Percentiles rank a stretch among this genome's conserved stretches.
These are phyloP conservation scores for Didymella sp. DNA, from an alignment of 2,329 filamentous ascomycete genomes.

Conservation along the genomic window DNA sequence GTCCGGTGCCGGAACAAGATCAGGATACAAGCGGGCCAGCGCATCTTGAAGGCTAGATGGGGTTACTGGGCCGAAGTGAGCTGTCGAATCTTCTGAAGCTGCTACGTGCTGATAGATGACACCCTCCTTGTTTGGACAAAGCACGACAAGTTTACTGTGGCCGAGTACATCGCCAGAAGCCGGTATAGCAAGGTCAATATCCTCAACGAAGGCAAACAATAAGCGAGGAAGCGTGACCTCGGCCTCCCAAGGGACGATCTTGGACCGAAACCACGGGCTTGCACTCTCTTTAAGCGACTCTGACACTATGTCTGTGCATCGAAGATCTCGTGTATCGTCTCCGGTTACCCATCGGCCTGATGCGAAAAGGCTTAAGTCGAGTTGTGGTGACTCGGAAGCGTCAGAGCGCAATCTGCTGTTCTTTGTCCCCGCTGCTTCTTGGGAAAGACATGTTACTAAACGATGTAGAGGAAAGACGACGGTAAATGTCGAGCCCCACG, in stretches of 20 bases:
- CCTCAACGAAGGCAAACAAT: background rate
- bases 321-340: background rate
- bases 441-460: no score
- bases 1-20: background rate
- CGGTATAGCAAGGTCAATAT: background rate
- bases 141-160: background rate
- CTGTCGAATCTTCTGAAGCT: background rate
- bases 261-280: background rate
- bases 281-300: background rate
- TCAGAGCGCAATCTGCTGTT: no score
- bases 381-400: background rate
- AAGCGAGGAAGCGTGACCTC: background rate
- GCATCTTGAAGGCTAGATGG: background rate
- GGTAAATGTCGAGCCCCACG: background rate
- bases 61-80: background rate
- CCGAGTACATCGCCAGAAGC: background rate
- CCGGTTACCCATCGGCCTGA: background rate
- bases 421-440: no score
- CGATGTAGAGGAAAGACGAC: background rate
- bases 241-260: background rate
- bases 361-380: background rate
- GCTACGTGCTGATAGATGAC: background rate
- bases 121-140: background rate
- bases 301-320: background rate
- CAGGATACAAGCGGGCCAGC: background rate